Conservation (phyloP, 805 yeast species). For the Candida sonorensis region DNA sequence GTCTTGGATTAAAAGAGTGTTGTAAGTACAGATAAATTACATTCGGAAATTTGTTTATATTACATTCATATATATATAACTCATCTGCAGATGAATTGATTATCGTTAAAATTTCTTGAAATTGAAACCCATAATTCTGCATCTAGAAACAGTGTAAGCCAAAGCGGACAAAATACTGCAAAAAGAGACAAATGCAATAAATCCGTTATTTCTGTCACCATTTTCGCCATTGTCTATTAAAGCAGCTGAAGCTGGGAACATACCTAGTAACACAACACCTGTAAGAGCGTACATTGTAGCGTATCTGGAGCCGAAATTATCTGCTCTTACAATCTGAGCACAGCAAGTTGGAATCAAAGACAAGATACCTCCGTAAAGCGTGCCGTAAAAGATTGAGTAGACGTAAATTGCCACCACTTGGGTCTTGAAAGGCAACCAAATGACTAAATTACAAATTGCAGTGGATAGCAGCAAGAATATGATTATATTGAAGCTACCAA, state of each 20-base stretch:
- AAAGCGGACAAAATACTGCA: slow-evolving; percentile 2
- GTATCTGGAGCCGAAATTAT: slow-evolving; percentile 56
- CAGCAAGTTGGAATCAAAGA: slow-evolving; percentile 57
- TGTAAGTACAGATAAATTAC: no score
- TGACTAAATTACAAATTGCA: slow-evolving; percentile 35
- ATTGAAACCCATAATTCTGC: neutral
- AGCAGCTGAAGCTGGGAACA: slow-evolving; percentile 32
- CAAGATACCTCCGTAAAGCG: slow-evolving; percentile 50
- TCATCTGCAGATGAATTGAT: neutral
- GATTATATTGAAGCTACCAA: slow-evolving; percentile 49
- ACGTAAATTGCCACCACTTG: slow-evolving; percentile 34
- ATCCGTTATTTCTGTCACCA: slow-evolving; percentile 6
- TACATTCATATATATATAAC: neutral
- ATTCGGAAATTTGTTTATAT: no score
- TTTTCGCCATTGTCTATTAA: slow-evolving; percentile 7
- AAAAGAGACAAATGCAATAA: slow-evolving; percentile 6
- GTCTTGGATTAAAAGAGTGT: no score
- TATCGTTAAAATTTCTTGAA: neutral
- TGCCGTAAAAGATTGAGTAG: slow-evolving; percentile 46
- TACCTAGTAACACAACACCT: slow-evolving; percentile 30
- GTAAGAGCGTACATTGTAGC: slow-evolving; percentile 49
- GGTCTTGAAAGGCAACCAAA: slow-evolving; percentile 60
- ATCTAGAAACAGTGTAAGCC: neutral
- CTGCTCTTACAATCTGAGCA: slow-evolving; percentile 46
- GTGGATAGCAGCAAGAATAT: slow-evolving; percentile 25